Evolutionary conservation across 441 rosid species (phyloP).

Genomic region (Codiaeum variegatum): DNA sequence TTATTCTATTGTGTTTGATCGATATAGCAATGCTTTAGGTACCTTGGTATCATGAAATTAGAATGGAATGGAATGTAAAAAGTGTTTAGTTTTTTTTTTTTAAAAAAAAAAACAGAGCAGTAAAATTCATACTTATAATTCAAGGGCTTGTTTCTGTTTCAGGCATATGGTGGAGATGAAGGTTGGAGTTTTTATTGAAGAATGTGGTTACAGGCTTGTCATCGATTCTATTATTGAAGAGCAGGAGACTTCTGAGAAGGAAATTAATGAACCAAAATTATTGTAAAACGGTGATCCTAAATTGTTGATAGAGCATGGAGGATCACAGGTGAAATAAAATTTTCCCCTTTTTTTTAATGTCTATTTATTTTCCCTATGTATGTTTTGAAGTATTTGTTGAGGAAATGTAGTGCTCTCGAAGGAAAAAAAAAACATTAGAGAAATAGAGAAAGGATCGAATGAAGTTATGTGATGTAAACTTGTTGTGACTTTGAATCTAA

Average conservation of each 20-base stretch:
- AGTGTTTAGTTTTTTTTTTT: not conserved
- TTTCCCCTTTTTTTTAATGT: not conserved
- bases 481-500: too few relatives aligned
- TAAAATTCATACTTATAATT: too few relatives aligned
- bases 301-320: not conserved
- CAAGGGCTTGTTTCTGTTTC: too few relatives aligned
- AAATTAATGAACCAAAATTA: not conserved
- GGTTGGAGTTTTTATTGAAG: too few relatives aligned
- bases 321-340: conserved; percentile 6
- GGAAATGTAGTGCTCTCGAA: not conserved
- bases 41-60: too few relatives aligned
- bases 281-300: not conserved
- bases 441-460: too few relatives aligned
- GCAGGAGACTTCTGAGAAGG: conserved; percentile 7
- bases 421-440: not conserved
- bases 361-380: too few relatives aligned
- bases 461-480: not conserved
- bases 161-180: too few relatives aligned
- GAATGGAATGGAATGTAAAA: not conserved
- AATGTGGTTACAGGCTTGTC: conserved; percentile 19
- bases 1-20: not conserved
- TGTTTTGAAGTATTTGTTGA: not conserved
- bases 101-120: not conserved
- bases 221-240: conserved; percentile 27
- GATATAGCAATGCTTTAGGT: not conserved